A percentile compares a stretch with the other conserved stretches of the same genome.
These are phyloP conservation scores for Tulasnella sp. DNA, from an alignment of 768 basidiomycete species.

Conservation along the genomic window DNA sequence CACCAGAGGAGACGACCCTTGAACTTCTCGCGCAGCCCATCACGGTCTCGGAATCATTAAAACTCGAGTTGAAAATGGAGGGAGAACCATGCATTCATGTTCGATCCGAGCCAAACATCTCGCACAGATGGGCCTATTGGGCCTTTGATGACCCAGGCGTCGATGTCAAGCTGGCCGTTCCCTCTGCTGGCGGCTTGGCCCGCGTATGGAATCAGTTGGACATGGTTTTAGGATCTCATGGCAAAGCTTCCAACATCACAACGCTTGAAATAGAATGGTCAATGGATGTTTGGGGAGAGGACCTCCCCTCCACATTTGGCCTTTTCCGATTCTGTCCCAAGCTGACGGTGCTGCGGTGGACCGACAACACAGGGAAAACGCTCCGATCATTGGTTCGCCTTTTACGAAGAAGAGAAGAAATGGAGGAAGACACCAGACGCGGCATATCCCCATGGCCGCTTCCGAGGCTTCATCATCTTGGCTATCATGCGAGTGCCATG, in stretches of 20 bases:
- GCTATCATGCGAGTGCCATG: neutral
- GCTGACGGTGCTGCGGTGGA: neutral
- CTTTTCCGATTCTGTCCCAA: neutral
- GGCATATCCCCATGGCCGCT: neutral
- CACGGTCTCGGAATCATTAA: neutral
- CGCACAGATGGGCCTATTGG: neutral
- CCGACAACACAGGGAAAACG: neutral
- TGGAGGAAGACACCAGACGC: neutral
- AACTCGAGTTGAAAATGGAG: neutral
- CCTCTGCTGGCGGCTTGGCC: neutral
- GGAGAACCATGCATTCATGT: neutral
- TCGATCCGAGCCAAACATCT: neutral
- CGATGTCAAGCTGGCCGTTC: neutral
- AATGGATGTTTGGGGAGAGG: neutral
- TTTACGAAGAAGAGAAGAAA: neutral
- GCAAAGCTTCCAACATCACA: neutral
- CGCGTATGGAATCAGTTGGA: neutral
- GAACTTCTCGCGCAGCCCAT: neutral
- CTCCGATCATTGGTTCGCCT: neutral
- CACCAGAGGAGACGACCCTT: neutral
- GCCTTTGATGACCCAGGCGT: neutral
- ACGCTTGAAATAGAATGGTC: neutral
- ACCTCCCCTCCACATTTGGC: neutral
- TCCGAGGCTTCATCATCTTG: neutral
- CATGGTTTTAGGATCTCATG: neutral